These are phyloP conservation scores for Carallia brachiata DNA, from an alignment of 345 rosid genomes.

Conservation along the genomic window DNA sequence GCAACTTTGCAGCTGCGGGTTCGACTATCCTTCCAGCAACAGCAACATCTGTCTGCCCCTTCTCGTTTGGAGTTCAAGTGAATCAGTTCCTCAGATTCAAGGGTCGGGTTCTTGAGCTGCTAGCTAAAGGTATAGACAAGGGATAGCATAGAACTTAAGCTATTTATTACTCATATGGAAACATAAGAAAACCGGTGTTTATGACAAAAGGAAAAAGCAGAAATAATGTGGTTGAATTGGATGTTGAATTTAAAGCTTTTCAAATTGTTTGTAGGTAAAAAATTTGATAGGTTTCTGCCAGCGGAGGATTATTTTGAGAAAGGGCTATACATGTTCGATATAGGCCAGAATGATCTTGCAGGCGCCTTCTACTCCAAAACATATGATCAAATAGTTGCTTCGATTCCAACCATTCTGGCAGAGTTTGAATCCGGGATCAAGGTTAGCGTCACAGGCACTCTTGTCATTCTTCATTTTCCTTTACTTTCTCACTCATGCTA, in stretches of 20 bases:
- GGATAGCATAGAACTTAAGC: background rate
- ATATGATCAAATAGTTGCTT: slow-evolving; percentile 74
- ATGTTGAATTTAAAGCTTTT: background rate
- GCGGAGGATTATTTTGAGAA: slow-evolving; percentile 55
- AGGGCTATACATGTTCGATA: slow-evolving; percentile 85
- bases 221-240: background rate
- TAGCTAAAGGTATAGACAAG: slow-evolving; percentile 42
- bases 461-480: background rate
- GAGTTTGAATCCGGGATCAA: slow-evolving; percentile 74
- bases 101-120: slow-evolving; percentile 57
- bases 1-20: slow-evolving; percentile 93
- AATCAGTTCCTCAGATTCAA: slow-evolving; percentile 82
- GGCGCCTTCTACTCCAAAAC: slow-evolving; percentile 93
- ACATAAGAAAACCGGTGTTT: no score
- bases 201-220: background rate
- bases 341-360: slow-evolving; percentile 96
- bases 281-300: slow-evolving; percentile 57
- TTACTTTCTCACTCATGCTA: background rate
- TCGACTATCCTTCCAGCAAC: slow-evolving; percentile 75
- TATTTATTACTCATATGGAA: no score
- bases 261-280: slow-evolving; percentile 45
- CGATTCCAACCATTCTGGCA: slow-evolving; percentile 57
- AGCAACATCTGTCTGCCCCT: slow-evolving; percentile 71
- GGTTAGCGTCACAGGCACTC: slow-evolving; percentile 32
- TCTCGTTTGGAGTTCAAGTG: slow-evolving; percentile 74